These are phyloP conservation scores for Nemania abortiva DNA, from an alignment of 2,329 filamentous ascomycete genomes.

Conservation along the genomic window DNA sequence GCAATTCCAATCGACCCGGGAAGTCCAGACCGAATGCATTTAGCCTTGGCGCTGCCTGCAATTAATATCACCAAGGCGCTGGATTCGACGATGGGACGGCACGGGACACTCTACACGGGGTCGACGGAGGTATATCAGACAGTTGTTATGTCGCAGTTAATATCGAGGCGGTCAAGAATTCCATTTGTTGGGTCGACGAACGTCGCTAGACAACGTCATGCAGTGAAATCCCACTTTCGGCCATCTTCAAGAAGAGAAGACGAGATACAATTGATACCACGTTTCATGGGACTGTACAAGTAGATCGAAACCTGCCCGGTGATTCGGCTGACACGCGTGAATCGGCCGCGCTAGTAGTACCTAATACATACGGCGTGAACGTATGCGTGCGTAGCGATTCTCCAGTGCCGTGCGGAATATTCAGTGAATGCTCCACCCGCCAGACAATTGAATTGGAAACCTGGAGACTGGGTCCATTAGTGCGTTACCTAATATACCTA, in stretches of 20 bases:
- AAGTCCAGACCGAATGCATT: conserved; percentile 16
- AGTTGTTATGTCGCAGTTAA: conserved; percentile 28
- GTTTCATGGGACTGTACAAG: background rate
- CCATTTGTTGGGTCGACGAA: conserved; percentile 21
- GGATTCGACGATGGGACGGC: conserved; percentile 34
- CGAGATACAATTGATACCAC: background rate
- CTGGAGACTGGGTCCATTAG: conserved; percentile 21
- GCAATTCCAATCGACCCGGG: conserved; percentile 28
- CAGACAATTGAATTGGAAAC: conserved; percentile 11
- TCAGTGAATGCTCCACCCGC: too few relatives aligned
- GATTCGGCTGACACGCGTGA: too few relatives aligned
- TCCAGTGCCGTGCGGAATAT: too few relatives aligned
- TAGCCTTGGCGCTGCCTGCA: conserved; percentile 21
- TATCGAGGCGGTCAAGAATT: conserved; percentile 26
- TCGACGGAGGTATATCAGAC: conserved; percentile 21
- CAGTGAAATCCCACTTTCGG: background rate
- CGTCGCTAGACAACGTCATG: conserved; percentile 18
- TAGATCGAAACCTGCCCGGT: too few relatives aligned
- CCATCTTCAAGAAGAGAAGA: background rate
- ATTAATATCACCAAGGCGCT: conserved; percentile 35
- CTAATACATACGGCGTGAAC: too few relatives aligned
- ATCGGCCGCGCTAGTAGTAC: background rate
- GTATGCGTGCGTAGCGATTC: too few relatives aligned
- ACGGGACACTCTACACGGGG: conserved; percentile 25
- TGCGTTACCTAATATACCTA: background rate